Base-by-base conservation (phyloP, 257 asterid genomes). In the Fraxinus excelsior region DNA sequence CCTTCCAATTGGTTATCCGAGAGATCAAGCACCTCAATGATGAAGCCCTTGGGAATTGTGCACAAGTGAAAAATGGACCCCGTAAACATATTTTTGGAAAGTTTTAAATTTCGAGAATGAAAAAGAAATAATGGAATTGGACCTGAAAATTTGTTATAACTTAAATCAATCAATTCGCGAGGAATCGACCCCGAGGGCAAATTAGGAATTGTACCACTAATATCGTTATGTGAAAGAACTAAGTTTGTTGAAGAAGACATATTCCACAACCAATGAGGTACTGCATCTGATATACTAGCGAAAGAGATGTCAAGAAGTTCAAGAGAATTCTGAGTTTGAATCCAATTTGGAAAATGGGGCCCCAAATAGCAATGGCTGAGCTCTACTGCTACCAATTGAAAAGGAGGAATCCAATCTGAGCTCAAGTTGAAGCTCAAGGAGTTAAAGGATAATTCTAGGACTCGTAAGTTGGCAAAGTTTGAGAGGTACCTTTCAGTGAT, bases 61-160 rank as follows among this genome's bases (percentile, higher is more conserved):
- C 88, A 87, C 0, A 85, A 21, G 46, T 70, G 69, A 29, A 74
- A 62, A n/a, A 87, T 49, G 6, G 87, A 68, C 8, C 87, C 88
- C 1, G n/a, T 14, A 29, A 87, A 76, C 78, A 21, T 68, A 46
- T 87, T 83, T 3, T 60, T 46, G 5, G 78, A 72, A 66, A 85
- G 76, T 35, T 58, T 38, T 37, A 85, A 13, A 5, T 29, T 0
- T 1, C 8, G 0, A 4, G 64, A 49, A 7, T 29, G 4, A 10
- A 72, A 76, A 74, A 69, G 72, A 13, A 76, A 46, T 9, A 42
- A 7, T 11, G 83, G 78, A 9, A 82, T 1, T 10, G 60, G 60
- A 6, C 85, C 83, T 40, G 85, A 84, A 16, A 86, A 78, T 2
- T 76, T 70, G 56, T 86, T 84, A 29, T n/a, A 66, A 49, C 86